Conservation (phyloP, 1,284 basidiomycete genomes). For the Sphaerobolus stellatus region DNA sequence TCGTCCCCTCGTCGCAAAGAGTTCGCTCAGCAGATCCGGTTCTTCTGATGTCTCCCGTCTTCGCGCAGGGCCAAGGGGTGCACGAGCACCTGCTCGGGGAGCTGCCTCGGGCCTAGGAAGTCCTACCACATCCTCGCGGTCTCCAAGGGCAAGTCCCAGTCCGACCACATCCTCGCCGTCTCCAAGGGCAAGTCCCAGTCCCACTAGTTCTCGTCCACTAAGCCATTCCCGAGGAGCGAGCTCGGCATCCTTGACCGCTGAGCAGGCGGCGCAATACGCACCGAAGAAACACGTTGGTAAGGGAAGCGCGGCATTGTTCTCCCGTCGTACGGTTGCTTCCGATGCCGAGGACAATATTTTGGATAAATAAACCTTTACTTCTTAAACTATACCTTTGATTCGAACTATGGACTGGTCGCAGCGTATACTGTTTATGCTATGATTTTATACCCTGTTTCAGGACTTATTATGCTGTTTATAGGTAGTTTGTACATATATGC, state of each 20-base stretch:
- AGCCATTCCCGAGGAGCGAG: slow-evolving; percentile 5
- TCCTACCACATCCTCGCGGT: slow-evolving; percentile 53
- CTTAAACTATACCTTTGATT: not conserved
- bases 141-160: slow-evolving; percentile 49
- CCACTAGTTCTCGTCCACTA: not conserved
- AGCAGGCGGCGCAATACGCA: slow-evolving; percentile 23
- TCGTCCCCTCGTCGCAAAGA: slow-evolving; percentile 18
- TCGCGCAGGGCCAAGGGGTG: slow-evolving; percentile 53
- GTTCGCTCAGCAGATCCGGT: slow-evolving; percentile 41
- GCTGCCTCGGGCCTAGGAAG: slow-evolving; percentile 31
- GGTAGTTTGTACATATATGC: no score
- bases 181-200: not conserved
- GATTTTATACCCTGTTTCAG: no score
- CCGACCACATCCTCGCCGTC: not conserved
- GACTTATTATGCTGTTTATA: no score
- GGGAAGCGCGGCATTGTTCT: slow-evolving; percentile 50
- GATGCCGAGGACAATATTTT: slow-evolving; percentile 77
- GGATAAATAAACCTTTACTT: slow-evolving; percentile 19
- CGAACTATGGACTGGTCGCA: not conserved
- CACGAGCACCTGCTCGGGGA: slow-evolving; percentile 40
- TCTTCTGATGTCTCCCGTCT: slow-evolving; percentile 46
- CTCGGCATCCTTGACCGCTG: slow-evolving; percentile 8
- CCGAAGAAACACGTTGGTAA: slow-evolving; percentile 42
- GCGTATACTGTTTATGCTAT: no score
- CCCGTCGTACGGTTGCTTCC: slow-evolving; percentile 74